These are phyloP conservation scores for Vigna reflexopilosa DNA, from an alignment of 306 rosid genomes.

Conservation along the genomic window DNA sequence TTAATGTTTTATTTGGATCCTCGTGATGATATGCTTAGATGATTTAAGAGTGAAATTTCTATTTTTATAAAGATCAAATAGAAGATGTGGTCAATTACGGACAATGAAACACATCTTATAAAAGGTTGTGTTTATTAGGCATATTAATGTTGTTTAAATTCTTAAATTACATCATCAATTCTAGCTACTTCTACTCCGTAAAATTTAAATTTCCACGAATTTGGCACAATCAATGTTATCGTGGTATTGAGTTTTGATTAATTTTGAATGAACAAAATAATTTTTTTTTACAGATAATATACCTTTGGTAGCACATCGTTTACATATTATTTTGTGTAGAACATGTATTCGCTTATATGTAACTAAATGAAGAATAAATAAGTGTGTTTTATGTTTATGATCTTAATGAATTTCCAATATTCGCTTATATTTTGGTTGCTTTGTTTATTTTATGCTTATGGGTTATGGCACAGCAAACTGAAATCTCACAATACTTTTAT, in stretches of 20 bases:
- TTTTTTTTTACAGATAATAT: constrained; percentile 8
- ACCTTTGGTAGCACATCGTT: constrained; percentile 12
- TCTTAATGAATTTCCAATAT: constrained; percentile 25
- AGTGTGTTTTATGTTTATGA: not conserved
- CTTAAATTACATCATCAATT: too few species aligned
- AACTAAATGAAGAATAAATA: constrained; percentile 22
- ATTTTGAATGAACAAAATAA: not conserved
- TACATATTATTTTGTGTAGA: not conserved
- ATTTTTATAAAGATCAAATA: too few species aligned
- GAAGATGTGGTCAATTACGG: too few species aligned
- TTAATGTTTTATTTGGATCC: too few species aligned
- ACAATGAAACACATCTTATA: too few species aligned
- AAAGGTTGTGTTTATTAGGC: not conserved
- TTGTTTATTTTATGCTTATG: constrained; percentile 15
- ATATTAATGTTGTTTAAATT: too few species aligned
- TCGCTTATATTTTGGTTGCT: not conserved
- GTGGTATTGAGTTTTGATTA: not conserved
- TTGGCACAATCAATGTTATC: not conserved
- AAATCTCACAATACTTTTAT: not conserved
- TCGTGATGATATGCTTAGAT: too few species aligned
- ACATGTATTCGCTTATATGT: constrained; percentile 1
- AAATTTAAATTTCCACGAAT: too few species aligned
- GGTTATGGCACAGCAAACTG: constrained; percentile 7
- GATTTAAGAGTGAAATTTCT: too few species aligned
- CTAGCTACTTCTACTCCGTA: too few species aligned